Conservation (phyloP, 441 rosid genomes). For the Jatropha multifida region DNA sequence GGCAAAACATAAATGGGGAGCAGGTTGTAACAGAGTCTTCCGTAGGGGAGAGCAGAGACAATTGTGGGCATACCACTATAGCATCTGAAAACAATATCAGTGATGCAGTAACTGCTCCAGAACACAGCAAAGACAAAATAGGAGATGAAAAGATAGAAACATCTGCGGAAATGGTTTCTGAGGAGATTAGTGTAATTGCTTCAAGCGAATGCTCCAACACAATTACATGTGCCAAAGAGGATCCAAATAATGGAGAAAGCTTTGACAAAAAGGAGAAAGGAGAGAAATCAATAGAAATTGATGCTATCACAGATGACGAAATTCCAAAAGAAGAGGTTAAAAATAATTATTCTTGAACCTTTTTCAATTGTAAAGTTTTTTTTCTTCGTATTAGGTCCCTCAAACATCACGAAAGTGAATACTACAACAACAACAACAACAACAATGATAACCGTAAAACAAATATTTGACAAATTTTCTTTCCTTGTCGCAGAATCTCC, state of each 20-base stretch:
- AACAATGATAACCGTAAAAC: background rate
- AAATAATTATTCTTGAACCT: background rate
- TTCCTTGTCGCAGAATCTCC: constrained; percentile 24
- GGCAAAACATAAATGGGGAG: constrained; percentile 3
- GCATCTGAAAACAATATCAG: constrained; percentile 12
- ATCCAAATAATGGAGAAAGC: background rate
- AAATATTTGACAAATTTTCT: background rate
- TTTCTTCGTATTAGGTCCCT: background rate
- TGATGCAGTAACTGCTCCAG: constrained; percentile 11
- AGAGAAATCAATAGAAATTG: background rate
- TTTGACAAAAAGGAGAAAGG: background rate
- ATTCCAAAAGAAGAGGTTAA: constrained; percentile 16
- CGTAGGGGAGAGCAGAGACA: constrained; percentile 13
- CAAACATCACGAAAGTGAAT: background rate
- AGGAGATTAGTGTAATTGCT: background rate
- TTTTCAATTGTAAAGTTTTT: background rate
- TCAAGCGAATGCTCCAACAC: constrained; percentile 17
- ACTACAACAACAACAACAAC: background rate
- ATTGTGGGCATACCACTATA: background rate
- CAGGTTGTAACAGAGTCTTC: constrained; percentile 16
- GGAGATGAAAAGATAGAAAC: constrained; percentile 25
- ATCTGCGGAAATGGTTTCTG: constrained; percentile 5
- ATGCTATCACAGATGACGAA: background rate
- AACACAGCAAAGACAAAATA: constrained; percentile 26
- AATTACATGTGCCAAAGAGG: constrained; percentile 10